Conservation (phyloP, 441 rosid species). For the Sinapis alba region DNA sequence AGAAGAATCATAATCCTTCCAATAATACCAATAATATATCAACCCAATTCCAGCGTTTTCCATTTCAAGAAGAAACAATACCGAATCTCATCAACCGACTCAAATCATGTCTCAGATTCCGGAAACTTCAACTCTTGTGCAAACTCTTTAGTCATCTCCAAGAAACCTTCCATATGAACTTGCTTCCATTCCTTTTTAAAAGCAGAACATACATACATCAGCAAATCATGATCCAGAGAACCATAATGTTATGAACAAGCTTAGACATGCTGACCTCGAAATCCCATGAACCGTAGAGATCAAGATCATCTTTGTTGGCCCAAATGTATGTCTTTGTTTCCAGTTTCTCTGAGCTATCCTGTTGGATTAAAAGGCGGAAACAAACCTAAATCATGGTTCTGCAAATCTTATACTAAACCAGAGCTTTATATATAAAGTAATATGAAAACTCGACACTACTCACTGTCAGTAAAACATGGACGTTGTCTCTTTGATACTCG, state of each 20-base stretch:
- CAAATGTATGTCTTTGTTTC: slow-evolving; percentile 68
- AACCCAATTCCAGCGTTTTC: slow-evolving; percentile 7
- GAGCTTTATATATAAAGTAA: not conserved
- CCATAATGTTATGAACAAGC: not conserved
- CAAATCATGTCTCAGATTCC: slow-evolving; percentile 49
- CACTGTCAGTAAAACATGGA: slow-evolving; percentile 65
- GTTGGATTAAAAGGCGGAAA: slow-evolving; percentile 8
- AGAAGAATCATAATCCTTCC: not conserved
- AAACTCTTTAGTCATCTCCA: slow-evolving; percentile 71
- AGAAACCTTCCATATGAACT: slow-evolving; percentile 63
- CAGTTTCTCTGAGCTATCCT: slow-evolving; percentile 56
- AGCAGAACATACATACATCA: not conserved
- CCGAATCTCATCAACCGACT: slow-evolving; percentile 7
- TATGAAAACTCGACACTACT: not conserved
- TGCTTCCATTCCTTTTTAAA: slow-evolving; percentile 65
- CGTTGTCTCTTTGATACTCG: slow-evolving; percentile 64
- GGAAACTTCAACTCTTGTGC: slow-evolving; percentile 63
- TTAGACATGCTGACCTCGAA: slow-evolving; percentile 58
- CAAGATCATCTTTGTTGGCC: slow-evolving; percentile 62
- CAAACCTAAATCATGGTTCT: not conserved
- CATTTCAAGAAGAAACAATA: not conserved
- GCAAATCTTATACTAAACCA: not conserved
- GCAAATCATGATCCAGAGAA: not conserved
- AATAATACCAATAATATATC: not conserved
- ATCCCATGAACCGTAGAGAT: slow-evolving; percentile 78